Evolutionary conservation across 306 rosid genomes (phyloP).

Genomic region (Gleditsia sinensis): DNA sequence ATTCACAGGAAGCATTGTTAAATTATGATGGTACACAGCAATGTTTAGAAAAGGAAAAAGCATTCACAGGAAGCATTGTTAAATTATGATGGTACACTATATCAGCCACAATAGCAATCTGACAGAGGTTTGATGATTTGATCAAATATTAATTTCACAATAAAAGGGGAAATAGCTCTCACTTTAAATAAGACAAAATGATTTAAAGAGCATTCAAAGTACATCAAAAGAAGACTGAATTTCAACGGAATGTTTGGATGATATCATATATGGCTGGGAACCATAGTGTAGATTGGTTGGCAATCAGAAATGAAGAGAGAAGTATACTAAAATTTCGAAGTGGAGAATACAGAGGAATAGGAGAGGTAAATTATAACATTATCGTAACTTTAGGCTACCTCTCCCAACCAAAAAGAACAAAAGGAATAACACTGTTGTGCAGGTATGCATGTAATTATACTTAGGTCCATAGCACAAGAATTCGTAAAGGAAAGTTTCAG

Average conservation of each 20-base stretch:
- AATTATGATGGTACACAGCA: background rate
- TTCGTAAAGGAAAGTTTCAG: too few relatives aligned
- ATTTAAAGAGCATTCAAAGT: background rate
- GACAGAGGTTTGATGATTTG: background rate
- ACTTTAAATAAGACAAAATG: background rate
- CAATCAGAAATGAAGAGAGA: background rate
- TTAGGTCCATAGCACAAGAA: too few relatives aligned
- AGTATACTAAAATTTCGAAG: background rate
- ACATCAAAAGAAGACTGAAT: background rate
- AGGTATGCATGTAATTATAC: too few relatives aligned
- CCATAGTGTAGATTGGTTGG: background rate
- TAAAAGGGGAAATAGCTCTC: background rate
- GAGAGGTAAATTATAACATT: background rate
- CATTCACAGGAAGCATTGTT: background rate
- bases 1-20: background rate
- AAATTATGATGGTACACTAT: background rate
- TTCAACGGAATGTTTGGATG: background rate
- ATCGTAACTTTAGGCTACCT: too few relatives aligned
- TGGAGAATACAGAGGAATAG: background rate
- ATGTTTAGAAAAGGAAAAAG: background rate
- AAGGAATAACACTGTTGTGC: too few relatives aligned
- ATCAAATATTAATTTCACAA: background rate
- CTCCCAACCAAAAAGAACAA: too few relatives aligned
- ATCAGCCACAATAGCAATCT: background rate
- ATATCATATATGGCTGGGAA: background rate